phyloP scores from a whole-genome alignment of 2,329 filamentous ascomycete species.

The Beauveria asiatica region DNA sequence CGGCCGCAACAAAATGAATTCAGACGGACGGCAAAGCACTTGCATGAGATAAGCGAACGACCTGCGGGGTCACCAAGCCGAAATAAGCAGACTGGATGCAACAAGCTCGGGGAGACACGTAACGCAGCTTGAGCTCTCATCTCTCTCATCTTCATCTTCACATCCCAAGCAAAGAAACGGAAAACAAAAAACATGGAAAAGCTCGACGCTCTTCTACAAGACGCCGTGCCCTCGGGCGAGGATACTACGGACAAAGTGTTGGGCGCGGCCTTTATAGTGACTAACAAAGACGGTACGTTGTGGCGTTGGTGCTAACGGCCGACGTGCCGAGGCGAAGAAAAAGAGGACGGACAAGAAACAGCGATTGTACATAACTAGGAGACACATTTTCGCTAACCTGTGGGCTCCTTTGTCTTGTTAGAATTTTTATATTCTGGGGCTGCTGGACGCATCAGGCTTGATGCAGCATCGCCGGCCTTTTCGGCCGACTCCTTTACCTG shows the following conservation, averaged over 20 bases:
- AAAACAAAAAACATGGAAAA: slow-evolving; percentile 18
- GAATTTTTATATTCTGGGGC: slow-evolving; percentile 27
- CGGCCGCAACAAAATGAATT: too few relatives aligned
- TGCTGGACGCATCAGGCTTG: slow-evolving; percentile 27
- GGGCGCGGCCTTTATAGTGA: slow-evolving; percentile 28
- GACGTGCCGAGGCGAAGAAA: not conserved
- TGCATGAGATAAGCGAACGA: not conserved
- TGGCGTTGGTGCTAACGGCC: not conserved
- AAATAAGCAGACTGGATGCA: not conserved
- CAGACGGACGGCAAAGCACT: not conserved
- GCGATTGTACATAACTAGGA: rapidly evolving
- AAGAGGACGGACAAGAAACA: not conserved
- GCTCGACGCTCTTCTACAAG: slow-evolving; percentile 22
- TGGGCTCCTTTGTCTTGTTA: slow-evolving; percentile 8
- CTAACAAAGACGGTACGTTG: slow-evolving; percentile 22
- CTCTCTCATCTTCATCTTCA: not conserved
- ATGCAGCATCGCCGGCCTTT: slow-evolving; percentile 22
- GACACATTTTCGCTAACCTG: not conserved
- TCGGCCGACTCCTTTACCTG: slow-evolving; percentile 25
- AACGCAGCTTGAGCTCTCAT: not conserved
- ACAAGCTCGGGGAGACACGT: not conserved
- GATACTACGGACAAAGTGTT: slow-evolving; percentile 26
- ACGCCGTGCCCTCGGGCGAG: slow-evolving; percentile 20
- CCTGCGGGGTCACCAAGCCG: not conserved
- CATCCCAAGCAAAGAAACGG: not conserved